Conservation (phyloP, 352 stramenopile species). For the Globisporangium irregulare region DNA sequence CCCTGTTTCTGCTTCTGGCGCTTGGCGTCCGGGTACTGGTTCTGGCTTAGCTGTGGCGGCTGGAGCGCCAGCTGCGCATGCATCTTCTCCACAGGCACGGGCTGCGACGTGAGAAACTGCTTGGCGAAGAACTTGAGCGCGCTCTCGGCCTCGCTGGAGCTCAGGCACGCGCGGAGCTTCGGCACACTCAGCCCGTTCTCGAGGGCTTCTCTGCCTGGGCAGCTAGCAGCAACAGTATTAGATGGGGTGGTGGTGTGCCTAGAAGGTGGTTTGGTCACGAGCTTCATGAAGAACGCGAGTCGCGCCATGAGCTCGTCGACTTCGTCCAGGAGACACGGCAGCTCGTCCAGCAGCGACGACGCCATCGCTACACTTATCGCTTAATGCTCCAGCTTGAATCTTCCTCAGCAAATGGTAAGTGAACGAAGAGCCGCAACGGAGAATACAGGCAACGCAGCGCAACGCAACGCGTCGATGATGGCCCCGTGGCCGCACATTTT, state of each 20-base stretch:
- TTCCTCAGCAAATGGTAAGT: neutral
- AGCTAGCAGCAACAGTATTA: neutral
- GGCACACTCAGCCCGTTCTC: neutral
- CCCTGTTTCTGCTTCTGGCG: too few species aligned
- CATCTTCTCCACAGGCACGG: slow-evolving; percentile 24
- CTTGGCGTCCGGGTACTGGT: too few species aligned
- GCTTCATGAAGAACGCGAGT: slow-evolving; percentile 33
- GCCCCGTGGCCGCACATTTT: neutral
- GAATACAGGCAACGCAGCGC: neutral
- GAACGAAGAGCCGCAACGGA: neutral
- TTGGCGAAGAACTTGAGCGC: slow-evolving; percentile 33
- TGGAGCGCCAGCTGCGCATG: slow-evolving; percentile 23
- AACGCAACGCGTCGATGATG: neutral
- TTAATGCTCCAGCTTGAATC: neutral
- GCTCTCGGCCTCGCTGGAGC: slow-evolving; percentile 11
- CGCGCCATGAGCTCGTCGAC: slow-evolving; percentile 54
- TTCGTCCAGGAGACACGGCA: slow-evolving; percentile 59
- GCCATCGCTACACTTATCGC: slow-evolving; percentile 24
- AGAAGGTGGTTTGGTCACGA: neutral
- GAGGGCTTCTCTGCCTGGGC: neutral
- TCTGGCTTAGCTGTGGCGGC: neutral
- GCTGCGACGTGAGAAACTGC: slow-evolving; percentile 35
- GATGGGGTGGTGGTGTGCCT: accelerated
- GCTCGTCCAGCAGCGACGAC: slow-evolving; percentile 54
- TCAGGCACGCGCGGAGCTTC: slow-evolving; percentile 3